Conservation (phyloP, 306 rosid genomes). For the Urtica urens region DNA sequence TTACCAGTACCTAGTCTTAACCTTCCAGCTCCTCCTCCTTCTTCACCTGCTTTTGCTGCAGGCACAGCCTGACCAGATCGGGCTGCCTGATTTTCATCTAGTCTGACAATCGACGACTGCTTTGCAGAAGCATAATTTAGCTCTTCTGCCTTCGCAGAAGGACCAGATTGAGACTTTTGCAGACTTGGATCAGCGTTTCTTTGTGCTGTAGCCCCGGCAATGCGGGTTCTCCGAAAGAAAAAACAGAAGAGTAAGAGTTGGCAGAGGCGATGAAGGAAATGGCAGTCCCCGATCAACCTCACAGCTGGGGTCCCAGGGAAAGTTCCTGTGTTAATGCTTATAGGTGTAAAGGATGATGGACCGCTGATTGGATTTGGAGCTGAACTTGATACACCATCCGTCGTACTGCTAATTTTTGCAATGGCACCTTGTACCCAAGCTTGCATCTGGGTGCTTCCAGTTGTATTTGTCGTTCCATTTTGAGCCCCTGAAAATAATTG, state of each 20-base stretch:
- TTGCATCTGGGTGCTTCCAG: conserved; percentile 88
- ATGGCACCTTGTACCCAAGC: conserved; percentile 99
- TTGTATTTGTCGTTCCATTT: conserved; percentile 57
- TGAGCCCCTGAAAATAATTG: conserved; percentile 53
- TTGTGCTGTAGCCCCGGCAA: conserved; percentile 46
- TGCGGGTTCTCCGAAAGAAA: conserved; percentile 93
- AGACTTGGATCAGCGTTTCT: conserved; percentile 58
- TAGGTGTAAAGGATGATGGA: conserved; percentile 91
- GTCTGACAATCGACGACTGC: conserved; percentile 44
- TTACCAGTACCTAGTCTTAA: conserved; percentile 81
- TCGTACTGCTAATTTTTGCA: conserved; percentile 82
- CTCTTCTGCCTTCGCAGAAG: conserved; percentile 75
- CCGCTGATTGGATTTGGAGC: conserved; percentile 84
- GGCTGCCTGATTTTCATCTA: conserved; percentile 56
- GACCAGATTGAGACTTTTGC: conserved; percentile 61
- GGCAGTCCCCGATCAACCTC: conserved; percentile 96
- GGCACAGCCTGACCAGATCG: conserved; percentile 50
- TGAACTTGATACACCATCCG: conserved; percentile 69
- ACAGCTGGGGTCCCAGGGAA: conserved; percentile 99
- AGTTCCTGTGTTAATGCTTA: conserved; percentile 95
- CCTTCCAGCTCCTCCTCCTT: conserved; percentile 66
- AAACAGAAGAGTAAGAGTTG: conserved; percentile 94
- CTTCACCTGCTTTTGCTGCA: conserved; percentile 68
- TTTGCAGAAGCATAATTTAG: conserved; percentile 35
- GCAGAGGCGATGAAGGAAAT: conserved; percentile 91